Evolutionary conservation across 352 stramenopile genomes (phyloP), one percentile per base, ranked within the genome.

Genomic region (Pythium coloratum): DNA sequence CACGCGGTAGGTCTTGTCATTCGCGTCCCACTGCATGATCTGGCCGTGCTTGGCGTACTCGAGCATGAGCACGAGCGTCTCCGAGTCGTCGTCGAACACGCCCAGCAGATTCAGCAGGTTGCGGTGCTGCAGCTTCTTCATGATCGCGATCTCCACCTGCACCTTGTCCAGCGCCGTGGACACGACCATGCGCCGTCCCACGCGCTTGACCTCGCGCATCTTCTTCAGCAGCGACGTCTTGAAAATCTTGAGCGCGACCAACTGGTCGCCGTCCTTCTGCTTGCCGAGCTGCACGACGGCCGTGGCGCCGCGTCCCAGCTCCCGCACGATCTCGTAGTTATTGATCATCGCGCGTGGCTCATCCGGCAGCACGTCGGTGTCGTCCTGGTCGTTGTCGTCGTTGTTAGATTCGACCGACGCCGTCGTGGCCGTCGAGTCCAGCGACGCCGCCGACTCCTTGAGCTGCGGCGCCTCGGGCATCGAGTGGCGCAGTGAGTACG

Each of bases 131-230:
- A 95, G 72, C 63, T 95, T 95, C 75, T 95, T 95, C 87, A 95
- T 95, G 71, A 95, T 95, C 46, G 87, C 85, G 54, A 95, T 95
- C 62, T 95, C 87, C 50, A 93, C 62, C 68, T 95, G 87, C 59
- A 95, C 87, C 61, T 95, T 95, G 66, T 95, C 87, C 30, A 95
- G 71, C 36, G 84, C 87, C 36, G 85, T 95, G 30, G 87, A 95
- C 56, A 95, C 85, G 34, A 95, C 82, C 87, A 95, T 95, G 59
- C 76, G 73, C 32, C 86, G 68, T 0, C 87, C 87, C 36, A 94
- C 85, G 54, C 87, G 85, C 71, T 91, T 93, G 44, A 95, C 80
- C 42, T 95, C 87, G 51, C 86, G 85, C 82, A 94, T 94, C 59
- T 91, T 92, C 59, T 89, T 89, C 10, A 95, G 75, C 54, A 95